Evolutionary conservation across 345 rosid genomes (phyloP), one percentile per base, ranked within the genome.

Genomic region (Aquilaria sinensis): DNA sequence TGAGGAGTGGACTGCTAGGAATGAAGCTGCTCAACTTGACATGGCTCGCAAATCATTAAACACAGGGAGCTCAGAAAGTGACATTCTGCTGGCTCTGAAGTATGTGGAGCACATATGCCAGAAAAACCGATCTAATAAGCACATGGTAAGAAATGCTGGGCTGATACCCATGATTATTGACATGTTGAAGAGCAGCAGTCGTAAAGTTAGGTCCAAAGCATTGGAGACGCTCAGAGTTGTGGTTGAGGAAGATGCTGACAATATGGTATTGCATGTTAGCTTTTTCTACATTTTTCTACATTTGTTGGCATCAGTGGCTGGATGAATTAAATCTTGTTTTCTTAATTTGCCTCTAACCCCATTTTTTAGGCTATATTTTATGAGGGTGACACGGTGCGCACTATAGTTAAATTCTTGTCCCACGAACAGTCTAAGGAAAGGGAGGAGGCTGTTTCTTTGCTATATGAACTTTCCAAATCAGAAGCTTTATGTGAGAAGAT

Each of bases 1-100:
- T 32, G 89, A 94, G 73, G 97, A 94, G 75, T 94, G 99, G 99
- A 90, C 85, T 70, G 87, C 90, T 34, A 83, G 99, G 76, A 90
- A 90, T 65, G 97, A 90, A 67, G 77, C 78, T 73, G 88, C 82
- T 57, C 92, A 90, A 69, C 92, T 94, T 29, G 97, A 94, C 65
- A 74, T 81, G 72, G 96, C 96, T 33, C 80, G 84, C 16, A 83
- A 82, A 70, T 85, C 95, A 3, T 70, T 94, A 4, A 85, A 80
- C 61, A 48, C 76, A 31, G 70, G 74, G 10, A 88, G 85, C 74
- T 54, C 84, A n/a, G 99, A 94, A 73, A 50, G 66, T 16, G 95
- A 94, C 56, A 70, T 83, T 61, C 32, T 94, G 74, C 76, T 30
- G 71, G 78, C 88, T 51, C 72, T 94, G 74, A 76, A 71, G 75